Base-by-base conservation (phyloP, 1,139 yeast species). In the Debaryomycetaceae sp. region DNA sequence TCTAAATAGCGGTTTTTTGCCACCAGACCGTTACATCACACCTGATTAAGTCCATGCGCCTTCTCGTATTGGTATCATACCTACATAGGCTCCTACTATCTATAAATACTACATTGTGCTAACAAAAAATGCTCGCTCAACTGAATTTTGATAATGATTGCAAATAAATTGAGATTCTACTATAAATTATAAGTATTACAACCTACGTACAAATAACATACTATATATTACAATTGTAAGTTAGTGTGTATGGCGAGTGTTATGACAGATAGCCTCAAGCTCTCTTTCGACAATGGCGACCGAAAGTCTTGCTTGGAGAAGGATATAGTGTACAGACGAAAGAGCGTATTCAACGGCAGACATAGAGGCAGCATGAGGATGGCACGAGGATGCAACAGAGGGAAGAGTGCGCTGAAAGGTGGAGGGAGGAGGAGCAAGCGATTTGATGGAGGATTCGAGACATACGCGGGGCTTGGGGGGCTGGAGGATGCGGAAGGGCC, bases 121-220 rank as follows among this genome's bases (percentile, higher is more conserved):
- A 31, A 11, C 13, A 11, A 31, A 31, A 31, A n/a, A 30, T 41
- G 6, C 48, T 46, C 13, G 22, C 37, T 8, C 8, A 17, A 8
- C n/a, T 34, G 5, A 9, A 27, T 11, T 27, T 8, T 27, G 11
- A 27, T 8, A 27, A 27, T 11, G 31, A 27, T 27, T 27, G 31
- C 31, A 27, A 27, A 27, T 27, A 8, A 8, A 27, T 27, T 11
- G 31, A 8, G 11, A 11, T 8, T 27, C 11, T 27, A 8, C 8
- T 8, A 27, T 27, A 27, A 27, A 27, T 27, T 27, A 27, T 11
- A 27, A 8, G 8, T 27, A 8, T 27, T 27, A 27, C 31, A 27
- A 27, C 31, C 31, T 8, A 8, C 31, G 11, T 27, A 27, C 11
- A 27, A 27, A 27, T 11, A 27, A 27, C 31, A 27, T 27, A 7